Base-by-base conservation (phyloP, 352 stramenopile genomes). In the Thalassiosira allenii region DNA sequence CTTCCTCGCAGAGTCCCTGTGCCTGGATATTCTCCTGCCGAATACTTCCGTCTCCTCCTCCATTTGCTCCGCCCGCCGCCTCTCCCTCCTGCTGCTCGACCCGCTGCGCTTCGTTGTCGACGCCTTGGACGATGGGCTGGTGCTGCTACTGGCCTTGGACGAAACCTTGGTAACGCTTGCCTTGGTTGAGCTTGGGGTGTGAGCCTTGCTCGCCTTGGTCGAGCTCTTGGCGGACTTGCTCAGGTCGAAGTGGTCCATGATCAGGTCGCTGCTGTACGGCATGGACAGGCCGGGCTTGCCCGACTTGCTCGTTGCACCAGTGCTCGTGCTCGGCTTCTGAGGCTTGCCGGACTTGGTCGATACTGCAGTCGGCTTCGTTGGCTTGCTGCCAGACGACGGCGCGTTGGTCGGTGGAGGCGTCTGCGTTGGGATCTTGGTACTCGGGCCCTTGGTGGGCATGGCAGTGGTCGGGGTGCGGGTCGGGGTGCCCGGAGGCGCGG, bases 231-330 rank as follows among this genome's bases (percentile, higher is more conserved):
- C 44, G 9, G 58, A 68, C 20, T 37, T 68, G 58, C 41, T 34
- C 34, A 73, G 49, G 25, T 73, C 47, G 37, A 73, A 73, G 4
- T 63, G 64, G 56, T 73, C 64, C 30, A 62, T 9, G 25, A 71
- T 51, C 30, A 64, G 4, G 14, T 59, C 30, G 11, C 51, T 32
- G 51, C 27, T 54, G 17, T 9, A 47, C 20, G 64, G 64, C 64
- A 73, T 73, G 47, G 64, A 73, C 2, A 72, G 47, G 2, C 37
- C 59, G 6, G 44, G 6, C 47, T 72, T 72, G 51, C 47, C 29
- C 17, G 64, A 63, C 52, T 74, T 74, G 47, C 25, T 6, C n/a
- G 47, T 37, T 14, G 52, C 8, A 3, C 25, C 27, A 37, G 5
- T 8, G 52, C 52, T 61, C 8, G 37, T 17, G 29, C 27, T 37